Evolutionary conservation across 1,139 yeast species (phyloP).

Genomic region (Pichia norvegensis): DNA sequence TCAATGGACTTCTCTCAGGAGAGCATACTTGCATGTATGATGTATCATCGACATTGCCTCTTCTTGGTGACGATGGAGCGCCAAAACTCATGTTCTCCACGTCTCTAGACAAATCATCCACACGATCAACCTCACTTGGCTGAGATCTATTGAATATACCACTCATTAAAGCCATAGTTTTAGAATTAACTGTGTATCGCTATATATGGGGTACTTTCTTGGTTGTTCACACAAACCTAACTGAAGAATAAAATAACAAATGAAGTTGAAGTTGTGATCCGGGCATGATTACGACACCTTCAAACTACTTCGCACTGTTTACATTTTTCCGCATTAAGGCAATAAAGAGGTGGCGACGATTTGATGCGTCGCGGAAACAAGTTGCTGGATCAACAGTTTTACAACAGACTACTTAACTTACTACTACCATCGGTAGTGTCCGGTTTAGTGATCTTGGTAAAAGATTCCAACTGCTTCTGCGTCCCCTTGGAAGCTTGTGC

Average conservation of each 20-base stretch:
- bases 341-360: not conserved
- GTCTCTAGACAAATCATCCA: conserved; percentile 27
- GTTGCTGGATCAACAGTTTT: not conserved
- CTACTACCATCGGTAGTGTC: not conserved
- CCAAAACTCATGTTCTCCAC: conserved; percentile 28
- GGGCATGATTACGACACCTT: not conserved
- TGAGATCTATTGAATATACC: conserved; percentile 25
- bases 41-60: conserved; percentile 11
- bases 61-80: conserved; percentile 19
- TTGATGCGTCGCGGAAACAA: not conserved
- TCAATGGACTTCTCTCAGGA: conserved; percentile 21
- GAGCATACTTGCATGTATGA: conserved; percentile 27
- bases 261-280: too few relatives aligned
- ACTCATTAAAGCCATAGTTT: conserved; percentile 23
- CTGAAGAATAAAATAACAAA: too few relatives aligned
- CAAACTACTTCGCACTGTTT: not conserved
- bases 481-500: conserved; percentile 48
- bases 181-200: not conserved
- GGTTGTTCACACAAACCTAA: too few relatives aligned
- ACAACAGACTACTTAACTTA: conserved; percentile 1
- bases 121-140: conserved; percentile 22
- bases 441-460: not conserved
- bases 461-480: conserved; percentile 36
- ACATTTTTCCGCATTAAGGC: not conserved
- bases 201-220: too few relatives aligned